A percentile compares a stretch with the other conserved stretches of the same genome.
Evolutionary conservation across 345 rosid species (phyloP).

Genomic region (Angophora floribunda): DNA sequence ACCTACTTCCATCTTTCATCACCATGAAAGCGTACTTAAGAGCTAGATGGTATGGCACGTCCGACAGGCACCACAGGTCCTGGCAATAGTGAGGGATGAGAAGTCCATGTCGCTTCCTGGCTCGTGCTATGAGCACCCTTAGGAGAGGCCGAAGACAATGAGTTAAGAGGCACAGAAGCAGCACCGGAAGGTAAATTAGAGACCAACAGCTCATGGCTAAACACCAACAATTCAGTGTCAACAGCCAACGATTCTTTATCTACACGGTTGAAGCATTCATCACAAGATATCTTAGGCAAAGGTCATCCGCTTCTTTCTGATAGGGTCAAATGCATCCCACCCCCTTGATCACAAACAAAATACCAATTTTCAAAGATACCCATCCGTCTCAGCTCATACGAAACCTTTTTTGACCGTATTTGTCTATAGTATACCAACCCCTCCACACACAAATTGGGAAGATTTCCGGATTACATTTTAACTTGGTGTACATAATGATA

Average conservation of each 20-base stretch:
- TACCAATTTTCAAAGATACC: constrained; percentile 46
- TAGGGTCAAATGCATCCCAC: constrained; percentile 63
- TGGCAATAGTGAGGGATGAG: neutral
- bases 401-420: neutral
- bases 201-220: constrained; percentile 55
- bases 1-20: neutral
- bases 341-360: constrained; percentile 72
- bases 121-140: neutral
- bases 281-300: constrained; percentile 71
- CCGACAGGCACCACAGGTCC: neutral
- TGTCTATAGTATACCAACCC: neutral
- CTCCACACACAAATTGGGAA: neutral
- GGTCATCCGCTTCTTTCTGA: constrained; percentile 51
- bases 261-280: constrained; percentile 66
- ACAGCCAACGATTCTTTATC: constrained; percentile 80
- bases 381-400: constrained; percentile 42
- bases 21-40: neutral
- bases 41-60: neutral
- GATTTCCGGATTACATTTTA: neutral
- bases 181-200: constrained; percentile 8
- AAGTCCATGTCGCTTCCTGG: neutral
- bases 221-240: constrained; percentile 58
- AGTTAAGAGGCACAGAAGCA: neutral
- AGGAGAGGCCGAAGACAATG: neutral
- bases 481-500: too few species aligned